Conservation (phyloP, 2,329 filamentous ascomycete species). For the Chrysoporthe puriensis region DNA sequence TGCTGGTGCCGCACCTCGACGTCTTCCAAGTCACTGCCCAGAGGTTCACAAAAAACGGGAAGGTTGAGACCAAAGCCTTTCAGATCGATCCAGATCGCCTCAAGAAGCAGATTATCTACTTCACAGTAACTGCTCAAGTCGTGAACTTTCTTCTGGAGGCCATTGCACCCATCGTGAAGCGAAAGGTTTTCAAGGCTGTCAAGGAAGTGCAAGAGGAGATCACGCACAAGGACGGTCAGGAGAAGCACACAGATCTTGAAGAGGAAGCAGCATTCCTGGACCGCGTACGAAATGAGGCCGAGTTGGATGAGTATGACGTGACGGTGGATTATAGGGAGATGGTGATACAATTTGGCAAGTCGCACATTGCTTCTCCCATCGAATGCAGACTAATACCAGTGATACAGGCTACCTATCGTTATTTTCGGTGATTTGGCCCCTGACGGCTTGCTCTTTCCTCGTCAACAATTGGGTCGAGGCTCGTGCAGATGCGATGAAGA, state of each 20-base stretch:
- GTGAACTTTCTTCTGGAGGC: constrained; percentile 86
- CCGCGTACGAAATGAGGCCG: constrained; percentile 80
- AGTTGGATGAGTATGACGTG: constrained; percentile 85
- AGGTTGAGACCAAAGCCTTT: constrained; percentile 69
- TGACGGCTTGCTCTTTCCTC: constrained; percentile 87
- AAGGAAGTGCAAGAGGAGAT: constrained; percentile 70
- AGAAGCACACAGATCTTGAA: constrained; percentile 64
- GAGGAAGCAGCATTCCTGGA: constrained; percentile 82
- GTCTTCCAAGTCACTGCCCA: constrained; percentile 76
- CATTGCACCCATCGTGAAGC: constrained; percentile 82
- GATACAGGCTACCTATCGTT: constrained; percentile 78
- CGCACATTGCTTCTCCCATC: not conserved
- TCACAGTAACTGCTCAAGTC: constrained; percentile 90
- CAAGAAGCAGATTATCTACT: constrained; percentile 91
- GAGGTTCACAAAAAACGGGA: constrained; percentile 75
- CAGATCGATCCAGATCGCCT: constrained; percentile 82
- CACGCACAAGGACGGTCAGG: constrained; percentile 54
- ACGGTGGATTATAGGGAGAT: constrained; percentile 91
- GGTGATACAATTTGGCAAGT: constrained; percentile 75
- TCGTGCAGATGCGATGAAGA: constrained; percentile 91
- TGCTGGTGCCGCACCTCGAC: constrained; percentile 84
- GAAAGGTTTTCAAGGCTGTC: constrained; percentile 76
- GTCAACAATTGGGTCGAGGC: constrained; percentile 97
- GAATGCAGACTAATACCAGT: constrained; percentile 29
- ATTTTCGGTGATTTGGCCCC: constrained; percentile 92